Conservation (phyloP, 2,329 filamentous ascomycete species). For the Didymella keratinophila region DNA sequence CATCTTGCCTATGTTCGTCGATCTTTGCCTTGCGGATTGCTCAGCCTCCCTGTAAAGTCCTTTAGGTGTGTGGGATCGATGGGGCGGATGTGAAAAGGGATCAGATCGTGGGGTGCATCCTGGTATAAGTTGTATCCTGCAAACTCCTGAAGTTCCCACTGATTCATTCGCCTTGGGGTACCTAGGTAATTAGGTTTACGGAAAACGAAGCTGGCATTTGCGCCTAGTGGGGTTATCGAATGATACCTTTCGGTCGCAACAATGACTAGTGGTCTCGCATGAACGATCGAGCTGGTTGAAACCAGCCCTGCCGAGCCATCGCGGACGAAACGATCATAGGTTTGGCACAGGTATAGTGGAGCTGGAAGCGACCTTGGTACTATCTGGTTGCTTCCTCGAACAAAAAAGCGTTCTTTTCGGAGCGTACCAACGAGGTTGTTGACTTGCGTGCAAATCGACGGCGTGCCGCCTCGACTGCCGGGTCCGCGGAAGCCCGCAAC, state of each 20-base stretch:
- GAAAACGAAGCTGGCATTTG: not conserved
- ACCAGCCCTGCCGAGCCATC: conserved; percentile 12
- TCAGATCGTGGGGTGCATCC: conserved; percentile 9
- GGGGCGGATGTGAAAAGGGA: not conserved
- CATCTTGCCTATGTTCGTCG: conserved; percentile 15
- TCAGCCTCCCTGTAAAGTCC: not conserved
- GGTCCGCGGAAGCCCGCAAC: not conserved
- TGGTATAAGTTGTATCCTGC: not conserved
- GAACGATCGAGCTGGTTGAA: conserved; percentile 4
- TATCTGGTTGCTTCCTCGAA: not conserved
- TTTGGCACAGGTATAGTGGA: not conserved
- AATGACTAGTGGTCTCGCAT: conserved; percentile 16
- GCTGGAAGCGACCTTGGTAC: not conserved
- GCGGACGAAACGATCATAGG: conserved; percentile 10
- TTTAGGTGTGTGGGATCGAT: not conserved
- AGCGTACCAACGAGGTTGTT: conserved; percentile 1
- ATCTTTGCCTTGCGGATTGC: not conserved
- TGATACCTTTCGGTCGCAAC: not conserved
- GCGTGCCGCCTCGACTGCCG: conserved; percentile 4
- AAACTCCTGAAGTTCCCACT: conserved; percentile 7
- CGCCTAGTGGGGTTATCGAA: conserved; percentile 6
- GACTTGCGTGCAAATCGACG: not conserved
- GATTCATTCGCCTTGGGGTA: not conserved
- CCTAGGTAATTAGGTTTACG: not conserved
- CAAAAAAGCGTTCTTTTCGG: not conserved